A percentile compares a stretch with the other conserved stretches of the same genome.
Evolutionary conservation across 2,329 filamentous ascomycete genomes (phyloP).

Genomic region (Neofusicoccum parvum): DNA sequence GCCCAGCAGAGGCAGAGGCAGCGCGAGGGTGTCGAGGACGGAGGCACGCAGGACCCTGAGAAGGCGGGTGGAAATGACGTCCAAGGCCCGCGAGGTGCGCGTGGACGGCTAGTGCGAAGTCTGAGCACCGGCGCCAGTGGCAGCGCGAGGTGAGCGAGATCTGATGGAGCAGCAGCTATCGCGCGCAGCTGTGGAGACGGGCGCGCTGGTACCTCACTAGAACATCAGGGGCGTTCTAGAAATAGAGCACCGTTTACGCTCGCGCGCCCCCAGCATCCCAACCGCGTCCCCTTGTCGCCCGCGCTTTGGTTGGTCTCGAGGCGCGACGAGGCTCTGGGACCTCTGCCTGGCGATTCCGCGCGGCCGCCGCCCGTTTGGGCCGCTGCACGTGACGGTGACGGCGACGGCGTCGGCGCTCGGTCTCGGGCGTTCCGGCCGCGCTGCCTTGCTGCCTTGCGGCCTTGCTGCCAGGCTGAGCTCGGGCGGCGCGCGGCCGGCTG

Average conservation of each 20-base stretch:
- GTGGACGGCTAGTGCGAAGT: slow-evolving; percentile 1
- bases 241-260: not conserved
- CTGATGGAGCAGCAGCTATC: slow-evolving; percentile 7
- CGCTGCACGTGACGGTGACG: not conserved
- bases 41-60: slow-evolving; percentile 1
- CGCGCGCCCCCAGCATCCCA: not conserved
- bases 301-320: not conserved
- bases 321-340: not conserved
- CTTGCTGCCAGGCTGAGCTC: not conserved
- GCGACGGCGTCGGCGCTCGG: not conserved
- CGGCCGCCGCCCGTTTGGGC: not conserved
- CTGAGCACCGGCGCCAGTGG: slow-evolving; percentile 3
- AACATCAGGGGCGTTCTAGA: slow-evolving; percentile 19
- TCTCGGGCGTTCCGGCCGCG: no score
- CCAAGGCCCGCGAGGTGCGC: not conserved
- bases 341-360: slow-evolving; percentile 6
- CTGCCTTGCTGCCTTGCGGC: not conserved
- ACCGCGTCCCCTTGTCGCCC: not conserved
- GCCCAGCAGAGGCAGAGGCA: not conserved
- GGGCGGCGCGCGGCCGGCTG: not conserved
- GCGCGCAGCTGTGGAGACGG: slow-evolving; percentile 16
- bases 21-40: not conserved
- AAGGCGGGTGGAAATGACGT: slow-evolving; percentile 10
- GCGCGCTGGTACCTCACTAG: slow-evolving; percentile 10
- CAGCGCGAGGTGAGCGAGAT: slow-evolving; percentile 1